Evolutionary conservation across 371 early-diverging fungal genomes (phyloP), one percentile per base, ranked within the genome.

Genomic region (Actinomortierella ambigua): DNA sequence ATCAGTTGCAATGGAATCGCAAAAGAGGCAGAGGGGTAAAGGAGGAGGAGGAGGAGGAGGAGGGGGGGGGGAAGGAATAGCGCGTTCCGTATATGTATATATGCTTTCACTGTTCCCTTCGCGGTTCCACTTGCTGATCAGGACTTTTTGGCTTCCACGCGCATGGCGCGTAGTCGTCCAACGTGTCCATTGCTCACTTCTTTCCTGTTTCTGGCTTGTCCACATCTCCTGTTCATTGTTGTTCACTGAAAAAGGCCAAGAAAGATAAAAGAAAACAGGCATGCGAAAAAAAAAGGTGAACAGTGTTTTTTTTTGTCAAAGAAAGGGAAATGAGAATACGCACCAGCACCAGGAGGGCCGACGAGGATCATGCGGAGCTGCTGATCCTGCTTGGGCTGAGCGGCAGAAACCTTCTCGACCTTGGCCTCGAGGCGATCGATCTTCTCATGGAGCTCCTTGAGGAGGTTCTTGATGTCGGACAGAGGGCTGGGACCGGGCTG

Each of bases 271-370:
- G 3, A 4, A n/a, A n/a, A n/a, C n/a, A n/a, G n/a, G n/a, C n/a
- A n/a, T n/a, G n/a, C n/a, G n/a, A n/a, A n/a, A n/a, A n/a, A n/a
- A n/a, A n/a, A 22, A 26, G 23, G 41, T 40, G 7, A 11, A 59
- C 41, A 55, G 5, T 44, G 48, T 17, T 5, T n/a, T n/a, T 22
- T n/a, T 27, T 23, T 9, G 15, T 18, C 4, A 55, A 4, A 57
- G 28, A 14, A 17, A 44, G 67, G 24, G 17, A 55, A 53, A 53
- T 46, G 5, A 23, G 51, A 9, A 47, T 26, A 69, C 79, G 62
- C 82, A 89, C 97, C 98, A 50, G 97, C 90, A 76, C 94, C 94
- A 59, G 98, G 99, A 49, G 99, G 97, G 53, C 99, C 99, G 91
- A 98, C 94, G 82, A 98, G 88, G 81, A 98, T 90, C 95, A 91